These are phyloP conservation scores for Penicillium decumbens DNA, from an alignment of 2,329 filamentous ascomycete genomes.

Conservation along the genomic window DNA sequence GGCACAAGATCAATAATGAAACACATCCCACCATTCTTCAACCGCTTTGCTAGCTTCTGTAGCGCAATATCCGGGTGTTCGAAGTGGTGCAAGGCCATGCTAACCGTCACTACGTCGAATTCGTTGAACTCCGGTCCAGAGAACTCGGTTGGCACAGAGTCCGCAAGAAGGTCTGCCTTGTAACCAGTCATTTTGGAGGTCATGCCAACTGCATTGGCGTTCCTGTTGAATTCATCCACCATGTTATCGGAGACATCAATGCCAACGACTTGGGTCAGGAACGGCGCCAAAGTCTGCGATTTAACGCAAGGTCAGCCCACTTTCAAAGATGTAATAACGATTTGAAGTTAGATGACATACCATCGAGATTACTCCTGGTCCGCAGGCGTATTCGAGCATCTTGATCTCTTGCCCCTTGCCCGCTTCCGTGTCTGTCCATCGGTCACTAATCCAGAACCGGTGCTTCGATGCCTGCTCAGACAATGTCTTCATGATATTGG, in stretches of 20 bases:
- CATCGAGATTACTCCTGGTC: constrained; percentile 62
- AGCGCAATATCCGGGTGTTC: constrained; percentile 59
- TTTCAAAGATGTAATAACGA: not conserved
- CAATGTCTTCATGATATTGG: constrained; percentile 52
- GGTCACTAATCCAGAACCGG: constrained; percentile 59
- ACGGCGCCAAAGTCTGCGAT: constrained; percentile 56
- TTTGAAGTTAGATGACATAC: constrained; percentile 34
- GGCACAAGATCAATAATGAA: constrained; percentile 65
- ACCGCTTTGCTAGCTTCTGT: constrained; percentile 54
- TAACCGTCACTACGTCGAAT: constrained; percentile 65
- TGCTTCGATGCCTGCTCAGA: constrained; percentile 51
- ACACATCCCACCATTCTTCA: constrained; percentile 62
- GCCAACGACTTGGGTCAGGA: constrained; percentile 59
- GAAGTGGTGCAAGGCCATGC: constrained; percentile 64
- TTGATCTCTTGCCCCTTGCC: constrained; percentile 39
- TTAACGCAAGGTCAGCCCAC: constrained; percentile 22
- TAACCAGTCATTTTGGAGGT: constrained; percentile 53
- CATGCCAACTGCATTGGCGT: constrained; percentile 51
- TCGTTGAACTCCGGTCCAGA: constrained; percentile 58
- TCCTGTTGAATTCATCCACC: constrained; percentile 62
- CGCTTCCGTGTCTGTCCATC: constrained; percentile 43
- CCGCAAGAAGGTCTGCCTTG: constrained; percentile 55
- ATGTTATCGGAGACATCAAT: constrained; percentile 69
- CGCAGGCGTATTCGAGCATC: constrained; percentile 72
- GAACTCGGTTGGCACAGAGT: constrained; percentile 53